A percentile compares a stretch with the other conserved stretches of the same genome.
Conservation (phyloP, 371 early-diverging fungal genomes). For the Actinomortierella wolfii region DNA sequence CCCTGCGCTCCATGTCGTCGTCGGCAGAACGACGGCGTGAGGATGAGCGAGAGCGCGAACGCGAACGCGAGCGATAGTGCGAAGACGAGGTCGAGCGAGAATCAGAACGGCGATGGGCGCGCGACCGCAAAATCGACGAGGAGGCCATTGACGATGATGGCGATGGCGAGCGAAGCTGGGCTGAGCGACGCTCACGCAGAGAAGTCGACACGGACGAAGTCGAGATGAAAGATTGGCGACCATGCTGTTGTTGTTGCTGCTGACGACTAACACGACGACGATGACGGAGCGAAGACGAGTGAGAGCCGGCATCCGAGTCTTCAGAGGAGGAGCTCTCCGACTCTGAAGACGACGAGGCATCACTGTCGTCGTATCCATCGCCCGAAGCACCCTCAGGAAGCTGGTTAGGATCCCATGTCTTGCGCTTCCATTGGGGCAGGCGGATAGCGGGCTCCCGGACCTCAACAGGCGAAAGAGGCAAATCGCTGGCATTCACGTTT, state of each 20-base stretch:
- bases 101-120: not conserved
- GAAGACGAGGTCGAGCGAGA: constrained; percentile 1
- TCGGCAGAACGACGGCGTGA: no score
- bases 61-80: constrained; percentile 1
- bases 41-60: not conserved
- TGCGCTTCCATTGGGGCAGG: constrained; percentile 1
- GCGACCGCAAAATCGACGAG: no score
- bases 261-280: not conserved
- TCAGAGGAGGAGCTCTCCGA: constrained; percentile 2
- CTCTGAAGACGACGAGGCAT: not conserved
- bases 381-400: not conserved
- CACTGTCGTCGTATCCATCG: not conserved
- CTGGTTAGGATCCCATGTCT: not conserved
- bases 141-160: no score
- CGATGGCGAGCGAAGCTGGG: no score
- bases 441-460: not conserved
- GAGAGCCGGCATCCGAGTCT: constrained; percentile 2
- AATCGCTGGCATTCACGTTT: not conserved
- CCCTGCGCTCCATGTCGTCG: not conserved
- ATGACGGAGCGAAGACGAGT: not conserved
- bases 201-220: no score
- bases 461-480: not conserved
- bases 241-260: no score
- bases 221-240: no score
- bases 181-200: no score